Evolutionary conservation across 345 rosid genomes (phyloP).

Genomic region (Adansonia digitata): DNA sequence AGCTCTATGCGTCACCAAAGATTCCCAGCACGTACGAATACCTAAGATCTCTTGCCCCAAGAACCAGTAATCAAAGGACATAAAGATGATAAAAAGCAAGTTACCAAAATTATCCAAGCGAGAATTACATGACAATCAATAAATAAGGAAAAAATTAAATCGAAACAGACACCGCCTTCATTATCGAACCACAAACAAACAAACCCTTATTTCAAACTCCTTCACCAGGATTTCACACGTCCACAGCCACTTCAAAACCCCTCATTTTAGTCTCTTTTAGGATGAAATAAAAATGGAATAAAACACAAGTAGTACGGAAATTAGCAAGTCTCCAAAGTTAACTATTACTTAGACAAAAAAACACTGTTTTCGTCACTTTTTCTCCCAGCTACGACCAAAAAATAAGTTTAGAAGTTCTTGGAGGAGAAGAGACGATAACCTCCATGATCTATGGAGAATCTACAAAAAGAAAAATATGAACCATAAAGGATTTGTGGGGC

Average conservation of each 20-base stretch:
- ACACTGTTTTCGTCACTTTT: not conserved
- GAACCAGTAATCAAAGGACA: not conserved
- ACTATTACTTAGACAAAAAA: not conserved
- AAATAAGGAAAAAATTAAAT: no score
- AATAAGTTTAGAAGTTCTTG: no score
- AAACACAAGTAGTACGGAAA: not conserved
- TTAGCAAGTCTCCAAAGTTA: not conserved
- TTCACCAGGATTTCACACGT: no score
- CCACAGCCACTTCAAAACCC: no score
- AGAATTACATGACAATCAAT: no score
- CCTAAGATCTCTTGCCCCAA: not conserved
- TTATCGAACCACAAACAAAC: no score
- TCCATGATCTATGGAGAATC: not conserved
- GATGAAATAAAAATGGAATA: not conserved
- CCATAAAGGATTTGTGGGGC: not conserved
- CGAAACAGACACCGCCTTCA: no score
- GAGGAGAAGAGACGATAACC: not conserved
- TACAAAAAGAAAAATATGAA: not conserved
- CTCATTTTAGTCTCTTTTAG: no score
- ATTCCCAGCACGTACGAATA: not conserved
- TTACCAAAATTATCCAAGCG: no score
- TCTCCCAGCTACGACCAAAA: not conserved
- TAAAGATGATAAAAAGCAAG: not conserved
- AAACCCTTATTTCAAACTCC: no score
- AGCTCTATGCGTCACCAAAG: not conserved